Percentiles rank a stretch among this genome's conserved stretches.
phyloP scores from a whole-genome alignment of 2,329 filamentous ascomycete species.

The Microcyclospora pomicola region DNA sequence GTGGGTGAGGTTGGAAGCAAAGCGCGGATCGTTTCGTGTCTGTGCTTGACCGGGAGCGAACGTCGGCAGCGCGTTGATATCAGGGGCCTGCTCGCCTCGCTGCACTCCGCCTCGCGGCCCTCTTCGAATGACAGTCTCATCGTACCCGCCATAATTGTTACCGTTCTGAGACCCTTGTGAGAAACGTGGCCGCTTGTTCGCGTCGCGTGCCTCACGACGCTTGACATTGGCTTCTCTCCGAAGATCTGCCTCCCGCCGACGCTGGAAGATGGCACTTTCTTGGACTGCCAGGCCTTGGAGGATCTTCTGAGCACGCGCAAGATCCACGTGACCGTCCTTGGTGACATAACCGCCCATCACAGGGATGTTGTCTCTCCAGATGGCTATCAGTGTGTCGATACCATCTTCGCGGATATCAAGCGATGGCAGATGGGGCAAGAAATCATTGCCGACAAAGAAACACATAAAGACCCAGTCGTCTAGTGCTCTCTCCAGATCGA shows the following conservation, averaged over 20 bases:
- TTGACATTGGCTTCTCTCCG: slow-evolving; percentile 67
- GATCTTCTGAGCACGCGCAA: slow-evolving; percentile 76
- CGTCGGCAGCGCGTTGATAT: slow-evolving; percentile 36
- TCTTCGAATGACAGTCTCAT: slow-evolving; percentile 19
- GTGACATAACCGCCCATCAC: slow-evolving; percentile 92
- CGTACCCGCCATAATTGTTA: slow-evolving; percentile 15
- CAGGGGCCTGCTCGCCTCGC: slow-evolving; percentile 20
- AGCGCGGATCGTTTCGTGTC: slow-evolving; percentile 38
- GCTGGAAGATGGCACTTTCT: slow-evolving; percentile 84
- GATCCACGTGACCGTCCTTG: slow-evolving; percentile 82
- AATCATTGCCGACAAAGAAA: slow-evolving; percentile 98
- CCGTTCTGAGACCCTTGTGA: slow-evolving; percentile 9
- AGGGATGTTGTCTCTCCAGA: slow-evolving; percentile 88
- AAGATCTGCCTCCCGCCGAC: slow-evolving; percentile 75
- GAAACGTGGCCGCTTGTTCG: slow-evolving; percentile 24
- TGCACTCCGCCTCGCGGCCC: slow-evolving; percentile 22
- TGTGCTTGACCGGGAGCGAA: slow-evolving; percentile 42
- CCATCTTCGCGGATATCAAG: slow-evolving; percentile 94
- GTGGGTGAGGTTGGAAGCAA: slow-evolving; percentile 52
- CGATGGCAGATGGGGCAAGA: slow-evolving; percentile 91
- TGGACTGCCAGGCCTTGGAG: slow-evolving; percentile 78
- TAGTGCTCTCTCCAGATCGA: slow-evolving; percentile 84
- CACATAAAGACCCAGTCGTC: slow-evolving; percentile 99
- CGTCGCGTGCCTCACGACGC: slow-evolving; percentile 59
- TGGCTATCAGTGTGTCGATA: slow-evolving; percentile 89